These are phyloP conservation scores for Salix dunnii DNA, from an alignment of 345 rosid genomes.

Conservation along the genomic window DNA sequence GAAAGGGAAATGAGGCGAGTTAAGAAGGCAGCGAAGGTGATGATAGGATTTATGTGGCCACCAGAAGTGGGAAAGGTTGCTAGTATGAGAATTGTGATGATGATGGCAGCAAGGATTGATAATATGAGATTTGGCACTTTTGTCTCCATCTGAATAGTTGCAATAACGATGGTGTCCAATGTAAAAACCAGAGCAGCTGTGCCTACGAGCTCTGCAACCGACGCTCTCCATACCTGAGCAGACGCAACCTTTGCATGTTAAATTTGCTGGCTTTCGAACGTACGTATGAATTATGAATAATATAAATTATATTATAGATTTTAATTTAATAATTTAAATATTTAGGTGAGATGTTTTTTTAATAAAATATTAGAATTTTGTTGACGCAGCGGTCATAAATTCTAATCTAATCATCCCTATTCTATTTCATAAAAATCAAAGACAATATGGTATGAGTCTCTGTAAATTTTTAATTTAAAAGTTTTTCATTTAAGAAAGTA, in stretches of 20 bases:
- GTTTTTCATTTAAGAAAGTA: too few relatives aligned
- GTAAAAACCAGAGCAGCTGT: conserved; percentile 21
- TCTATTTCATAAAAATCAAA: too few relatives aligned
- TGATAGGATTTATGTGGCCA: conserved; percentile 41
- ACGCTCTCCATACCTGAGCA: conserved; percentile 25
- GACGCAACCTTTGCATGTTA: neutral
- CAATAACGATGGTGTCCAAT: conserved; percentile 21
- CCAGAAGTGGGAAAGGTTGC: conserved; percentile 40
- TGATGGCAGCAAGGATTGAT: conserved; percentile 10
- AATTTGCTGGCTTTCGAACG: too few relatives aligned
- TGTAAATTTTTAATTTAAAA: too few relatives aligned
- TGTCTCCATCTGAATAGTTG: conserved; percentile 14
- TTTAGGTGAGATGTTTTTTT: too few relatives aligned
- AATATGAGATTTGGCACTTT: conserved; percentile 20
- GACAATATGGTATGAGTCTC: too few relatives aligned
- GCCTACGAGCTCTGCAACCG: conserved; percentile 22
- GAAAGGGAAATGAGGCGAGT: conserved; percentile 25
- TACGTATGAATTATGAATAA: too few relatives aligned
- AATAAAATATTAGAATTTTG: too few relatives aligned
- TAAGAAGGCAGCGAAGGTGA: conserved; percentile 33
- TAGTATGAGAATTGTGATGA: conserved; percentile 13
- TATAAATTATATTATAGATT: too few relatives aligned
- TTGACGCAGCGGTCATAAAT: too few relatives aligned
- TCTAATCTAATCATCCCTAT: too few relatives aligned
- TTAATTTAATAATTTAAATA: too few relatives aligned